Evolutionary conservation across 352 stramenopile species (phyloP).

Genomic region (Phytophthora pisi): DNA sequence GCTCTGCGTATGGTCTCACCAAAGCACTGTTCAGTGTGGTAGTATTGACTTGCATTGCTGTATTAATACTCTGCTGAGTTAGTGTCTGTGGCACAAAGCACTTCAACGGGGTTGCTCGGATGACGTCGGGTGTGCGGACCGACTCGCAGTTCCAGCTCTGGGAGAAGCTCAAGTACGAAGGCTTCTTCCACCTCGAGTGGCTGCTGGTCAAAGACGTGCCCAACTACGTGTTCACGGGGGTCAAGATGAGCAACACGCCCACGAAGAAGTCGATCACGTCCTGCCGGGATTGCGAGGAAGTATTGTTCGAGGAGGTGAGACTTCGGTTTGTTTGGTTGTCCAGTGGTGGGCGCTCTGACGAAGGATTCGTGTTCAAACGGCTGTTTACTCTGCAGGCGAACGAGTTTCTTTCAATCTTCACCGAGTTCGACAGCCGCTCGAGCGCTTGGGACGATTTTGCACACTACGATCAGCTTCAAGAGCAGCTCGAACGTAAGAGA

Average conservation of each 20-base stretch:
- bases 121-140: conserved; percentile 66
- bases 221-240: conserved; percentile 73
- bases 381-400: conserved; percentile 45
- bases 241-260: conserved; percentile 83
- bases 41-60: background rate
- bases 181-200: conserved; percentile 83
- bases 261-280: conserved; percentile 84
- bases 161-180: conserved; percentile 87
- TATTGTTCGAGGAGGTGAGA: conserved; percentile 72
- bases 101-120: conserved; percentile 79
- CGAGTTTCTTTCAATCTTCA: conserved; percentile 70
- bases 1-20: background rate
- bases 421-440: conserved; percentile 53
- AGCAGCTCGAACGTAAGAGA: conserved; percentile 60
- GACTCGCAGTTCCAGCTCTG: conserved; percentile 69
- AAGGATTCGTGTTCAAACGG: background rate
- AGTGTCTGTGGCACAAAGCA: conserved; percentile 80
- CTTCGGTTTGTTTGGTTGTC: background rate
- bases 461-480: conserved; percentile 66
- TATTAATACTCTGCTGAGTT: background rate
- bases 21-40: background rate
- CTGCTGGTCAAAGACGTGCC: conserved; percentile 85
- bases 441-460: conserved; percentile 80
- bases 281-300: conserved; percentile 81
- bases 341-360: conserved; percentile 7